These are phyloP conservation scores for Euphorbia lathyris DNA, from an alignment of 345 rosid species.

Conservation along the genomic window DNA sequence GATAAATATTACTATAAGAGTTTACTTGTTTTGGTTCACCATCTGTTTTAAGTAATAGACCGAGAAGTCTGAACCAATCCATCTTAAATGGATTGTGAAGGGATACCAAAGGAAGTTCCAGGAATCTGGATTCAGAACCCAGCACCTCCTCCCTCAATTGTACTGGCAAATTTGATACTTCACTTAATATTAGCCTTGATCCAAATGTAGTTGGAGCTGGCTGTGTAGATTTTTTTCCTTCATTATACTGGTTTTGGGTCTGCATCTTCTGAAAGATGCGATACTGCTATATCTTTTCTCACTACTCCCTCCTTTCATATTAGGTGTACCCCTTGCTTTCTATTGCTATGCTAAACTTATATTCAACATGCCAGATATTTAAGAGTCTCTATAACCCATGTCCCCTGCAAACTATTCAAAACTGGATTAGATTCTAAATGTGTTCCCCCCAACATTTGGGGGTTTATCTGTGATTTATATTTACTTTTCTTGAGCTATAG, in stretches of 20 bases:
- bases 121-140: background rate
- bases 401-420: background rate
- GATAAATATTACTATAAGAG: background rate
- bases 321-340: background rate
- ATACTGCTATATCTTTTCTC: background rate
- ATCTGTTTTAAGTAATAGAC: background rate
- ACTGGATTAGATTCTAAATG: background rate
- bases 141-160: background rate
- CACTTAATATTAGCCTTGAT: background rate
- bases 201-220: background rate
- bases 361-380: background rate
- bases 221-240: background rate
- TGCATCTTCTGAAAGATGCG: background rate
- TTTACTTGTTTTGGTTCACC: background rate
- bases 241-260: background rate
- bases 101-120: too few relatives aligned
- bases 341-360: background rate
- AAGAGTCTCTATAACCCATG: background rate
- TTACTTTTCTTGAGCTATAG: constrained; percentile 5
- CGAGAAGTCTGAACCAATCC: background rate
- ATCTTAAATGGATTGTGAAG: too few relatives aligned
- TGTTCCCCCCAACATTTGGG: background rate
- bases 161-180: background rate
- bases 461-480: background rate
- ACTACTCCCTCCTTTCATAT: background rate